Conservation (phyloP, 805 yeast species). For the Jamesozyma spencerorum region DNA sequence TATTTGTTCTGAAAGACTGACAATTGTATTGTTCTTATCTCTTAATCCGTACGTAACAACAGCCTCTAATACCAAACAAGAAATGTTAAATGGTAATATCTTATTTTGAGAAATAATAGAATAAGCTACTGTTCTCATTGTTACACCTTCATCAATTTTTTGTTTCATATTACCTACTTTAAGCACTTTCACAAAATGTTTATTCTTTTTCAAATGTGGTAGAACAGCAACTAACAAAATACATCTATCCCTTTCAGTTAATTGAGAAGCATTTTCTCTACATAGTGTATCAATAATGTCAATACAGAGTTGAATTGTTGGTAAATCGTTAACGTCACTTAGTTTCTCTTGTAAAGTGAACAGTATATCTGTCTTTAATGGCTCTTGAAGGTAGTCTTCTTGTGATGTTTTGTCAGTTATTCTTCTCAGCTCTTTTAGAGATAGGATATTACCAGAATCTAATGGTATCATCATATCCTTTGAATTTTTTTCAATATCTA, state of each 20-base stretch:
- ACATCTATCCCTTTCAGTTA: slow-evolving; percentile 1
- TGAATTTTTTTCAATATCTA: not conserved
- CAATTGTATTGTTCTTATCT: slow-evolving; percentile 10
- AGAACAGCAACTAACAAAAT: slow-evolving; percentile 4
- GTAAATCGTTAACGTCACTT: not conserved
- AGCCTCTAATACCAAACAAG: slow-evolving; percentile 7
- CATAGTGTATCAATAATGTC: slow-evolving; percentile 4
- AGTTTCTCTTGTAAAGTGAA: slow-evolving; percentile 1
- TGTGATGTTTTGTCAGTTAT: not conserved
- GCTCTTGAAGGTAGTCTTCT: not conserved
- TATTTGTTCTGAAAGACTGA: not conserved
- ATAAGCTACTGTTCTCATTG: slow-evolving; percentile 13
- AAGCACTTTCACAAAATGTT: slow-evolving; percentile 18
- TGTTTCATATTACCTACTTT: slow-evolving; percentile 30
- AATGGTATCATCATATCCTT: not conserved
- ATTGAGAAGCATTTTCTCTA: not conserved
- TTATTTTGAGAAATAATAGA: slow-evolving; percentile 10
- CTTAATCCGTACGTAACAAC: slow-evolving; percentile 8
- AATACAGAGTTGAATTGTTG: slow-evolving; percentile 2
- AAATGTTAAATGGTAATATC: slow-evolving; percentile 2
- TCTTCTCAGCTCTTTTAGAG: not conserved
- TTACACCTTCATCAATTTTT: slow-evolving; percentile 21
- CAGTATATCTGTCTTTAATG: no score
- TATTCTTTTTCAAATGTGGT: slow-evolving; percentile 19
- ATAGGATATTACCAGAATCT: not conserved